phyloP scores from a whole-genome alignment of 345 rosid genomes.

The Populus euphratica region DNA sequence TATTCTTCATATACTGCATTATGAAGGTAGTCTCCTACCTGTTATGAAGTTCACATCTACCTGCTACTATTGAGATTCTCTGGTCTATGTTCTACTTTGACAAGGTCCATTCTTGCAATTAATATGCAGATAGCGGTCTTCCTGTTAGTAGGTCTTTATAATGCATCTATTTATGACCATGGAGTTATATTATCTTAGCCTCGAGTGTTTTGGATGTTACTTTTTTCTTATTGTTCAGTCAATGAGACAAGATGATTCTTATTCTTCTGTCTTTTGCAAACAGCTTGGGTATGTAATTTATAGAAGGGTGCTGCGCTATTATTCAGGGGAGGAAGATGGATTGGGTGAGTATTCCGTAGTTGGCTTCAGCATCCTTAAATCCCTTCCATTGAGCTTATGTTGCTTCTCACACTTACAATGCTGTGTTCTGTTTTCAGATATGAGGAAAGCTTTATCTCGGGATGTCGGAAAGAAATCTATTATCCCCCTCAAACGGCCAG shows the following conservation, averaged over 20 bases:
- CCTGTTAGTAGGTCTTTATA: not conserved
- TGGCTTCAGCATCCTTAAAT: not conserved
- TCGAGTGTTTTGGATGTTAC: not conserved
- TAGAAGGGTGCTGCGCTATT: slow-evolving; percentile 83
- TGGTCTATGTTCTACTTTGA: not conserved
- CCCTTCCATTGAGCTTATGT: not conserved
- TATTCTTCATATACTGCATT: not conserved
- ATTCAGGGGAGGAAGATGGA: slow-evolving; percentile 94
- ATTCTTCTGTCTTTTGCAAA: slow-evolving; percentile 3
- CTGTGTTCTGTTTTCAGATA: slow-evolving; percentile 48
- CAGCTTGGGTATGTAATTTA: slow-evolving; percentile 89
- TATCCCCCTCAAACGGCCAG: slow-evolving; percentile 79
- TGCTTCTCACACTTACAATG: not conserved
- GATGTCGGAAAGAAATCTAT: slow-evolving; percentile 84
- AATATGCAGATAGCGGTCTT: not conserved
- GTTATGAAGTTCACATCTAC: not conserved
- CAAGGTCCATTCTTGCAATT: not conserved
- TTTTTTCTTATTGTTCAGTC: not conserved
- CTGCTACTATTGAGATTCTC: not conserved
- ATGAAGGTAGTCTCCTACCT: not conserved
- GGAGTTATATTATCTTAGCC: not conserved
- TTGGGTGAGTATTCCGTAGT: slow-evolving; percentile 51
- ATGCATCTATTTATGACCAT: not conserved
- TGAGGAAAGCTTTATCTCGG: slow-evolving; percentile 89
- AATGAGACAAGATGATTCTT: slow-evolving; percentile 2